phyloP scores from a whole-genome alignment of 805 yeast genomes.

The Lipomyces spencermartinsiae region DNA sequence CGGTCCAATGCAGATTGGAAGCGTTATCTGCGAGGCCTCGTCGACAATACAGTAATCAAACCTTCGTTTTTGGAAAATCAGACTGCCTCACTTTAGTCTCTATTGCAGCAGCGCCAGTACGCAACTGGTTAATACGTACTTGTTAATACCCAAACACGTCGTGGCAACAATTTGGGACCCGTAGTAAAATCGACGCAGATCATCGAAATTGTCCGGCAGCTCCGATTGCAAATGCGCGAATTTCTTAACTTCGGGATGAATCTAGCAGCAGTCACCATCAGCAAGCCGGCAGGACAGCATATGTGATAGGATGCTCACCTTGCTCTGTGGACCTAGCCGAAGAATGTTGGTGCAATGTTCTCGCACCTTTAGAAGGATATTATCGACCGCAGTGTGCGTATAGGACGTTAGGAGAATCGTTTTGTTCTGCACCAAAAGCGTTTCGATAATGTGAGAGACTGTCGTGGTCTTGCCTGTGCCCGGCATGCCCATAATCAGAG shows the following conservation, averaged over 20 bases:
- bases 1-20: slow-evolving; percentile 93
- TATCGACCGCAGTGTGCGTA: slow-evolving; percentile 96
- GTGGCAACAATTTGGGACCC: slow-evolving; percentile 81
- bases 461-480: slow-evolving; percentile 97
- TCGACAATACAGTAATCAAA: slow-evolving; percentile 96
- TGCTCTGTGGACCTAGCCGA: slow-evolving; percentile 67
- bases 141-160: slow-evolving; percentile 80
- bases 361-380: slow-evolving; percentile 75
- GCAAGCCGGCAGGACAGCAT: neutral
- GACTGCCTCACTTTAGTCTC: slow-evolving; percentile 26
- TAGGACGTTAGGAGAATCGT: slow-evolving; percentile 80
- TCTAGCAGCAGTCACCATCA: slow-evolving; percentile 33
- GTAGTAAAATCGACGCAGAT: slow-evolving; percentile 56
- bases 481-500: slow-evolving; percentile 93
- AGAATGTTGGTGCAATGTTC: slow-evolving; percentile 54
- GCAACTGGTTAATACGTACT: slow-evolving; percentile 39
- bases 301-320: slow-evolving; percentile 36
- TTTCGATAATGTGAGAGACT: slow-evolving; percentile 73
- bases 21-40: slow-evolving; percentile 94
- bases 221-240: slow-evolving; percentile 43
- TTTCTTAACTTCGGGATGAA: slow-evolving; percentile 66
- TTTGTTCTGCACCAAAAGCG: slow-evolving; percentile 64
- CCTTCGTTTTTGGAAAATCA: slow-evolving; percentile 59
- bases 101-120: neutral
- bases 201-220: slow-evolving; percentile 45